Evolutionary conservation across 345 rosid genomes (phyloP), one percentile per base, ranked within the genome.

Genomic region (Lumnitzera racemosa): DNA sequence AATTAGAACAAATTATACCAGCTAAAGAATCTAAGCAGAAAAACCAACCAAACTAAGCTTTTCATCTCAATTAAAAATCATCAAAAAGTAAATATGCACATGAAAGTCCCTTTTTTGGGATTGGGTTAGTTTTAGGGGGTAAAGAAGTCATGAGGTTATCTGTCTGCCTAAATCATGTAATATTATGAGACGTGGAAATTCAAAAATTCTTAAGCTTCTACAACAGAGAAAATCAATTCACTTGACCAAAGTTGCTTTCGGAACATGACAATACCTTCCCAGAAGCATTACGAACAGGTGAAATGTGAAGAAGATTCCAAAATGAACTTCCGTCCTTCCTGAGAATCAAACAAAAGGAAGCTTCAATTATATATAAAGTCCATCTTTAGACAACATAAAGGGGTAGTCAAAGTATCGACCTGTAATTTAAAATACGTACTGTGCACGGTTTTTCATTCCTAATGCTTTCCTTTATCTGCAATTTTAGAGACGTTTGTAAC

Each of bases 391-490:
- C 47, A 49, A 58, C 54, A 31, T 15, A 47, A 47, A 80, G 72
- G 67, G 55, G 69, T 16, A 29, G 49, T 74, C 63, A 51, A 75
- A 78, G 79, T 66, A 67, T 78, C 73, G 78, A 94, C 97, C 99
- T 94, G 99, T 90, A 90, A 74, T 82, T 87, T 75, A 94, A 81
- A 70, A 94, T 80, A 72, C 87, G 86, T 70, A 88, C 97, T 69
- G 99, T 90, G 84, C 97, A 90, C 61, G 91, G 69, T 83, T 72
- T 81, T 58, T 83, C 89, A 36, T 65, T 69, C 62, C 25, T 74
- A 61, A 94, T 81, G 79, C 86, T 77, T 61, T 86, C 79, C 62
- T 72, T 80, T 70, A 94, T 81, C 99, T 94, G 79, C 50, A 27
- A 64, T 23, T 60, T 53, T 43, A 61, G 51, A 13, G 68, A 50